Evolutionary conservation across 208 protist species (phyloP), one percentile per base, ranked within the genome.

Genomic region (Blastocrithidia nonstop): DNA sequence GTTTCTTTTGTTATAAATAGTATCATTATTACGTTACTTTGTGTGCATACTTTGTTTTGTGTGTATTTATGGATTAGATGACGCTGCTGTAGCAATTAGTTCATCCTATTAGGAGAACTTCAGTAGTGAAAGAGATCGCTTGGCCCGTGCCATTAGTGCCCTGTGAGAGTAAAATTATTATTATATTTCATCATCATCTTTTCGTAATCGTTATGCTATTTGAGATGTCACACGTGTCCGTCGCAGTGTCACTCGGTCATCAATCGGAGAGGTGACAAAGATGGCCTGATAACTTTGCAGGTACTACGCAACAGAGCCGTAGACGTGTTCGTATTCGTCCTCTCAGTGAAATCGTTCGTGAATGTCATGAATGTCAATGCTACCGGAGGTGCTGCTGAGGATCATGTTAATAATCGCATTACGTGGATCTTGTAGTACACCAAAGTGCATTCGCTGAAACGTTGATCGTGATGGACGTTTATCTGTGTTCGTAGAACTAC

Each of bases 251-350:
- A 86, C 76, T 24, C 62, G 67, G 32, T 78, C 71, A 39, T 75
- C 60, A 7, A 86, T 42, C 7, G 76, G 76, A 1, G 71, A 86
- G 8, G 81, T 62, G 23, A 71, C 66, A 49, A 86, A 86, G 36
- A 86, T 72, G n/a, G 71, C 73, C 29, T 80, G 76, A 45, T 81
- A 86, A 15, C 67, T 71, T 25, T 81, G 68, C 33, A 86, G 59
- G 29, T 75, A 86, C 38, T 81, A 71, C 17, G 54, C 20, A 15
- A 86, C 53, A 26, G 44, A 55, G 5, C 76, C 76, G 52, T 78
- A 78, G 24, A 54, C 50, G 6, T 44, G 45, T 13, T 52, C 56
- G 42, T 75, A 81, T 7, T 53, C 28, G 7, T 55, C 45, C 24
- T 57, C 56, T 71, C 76, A 86, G 15, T 58, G 26, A 17, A 86